These are phyloP conservation scores for Pneumocystis sp. DNA, from an alignment of 1,139 yeast species.

Conservation along the genomic window DNA sequence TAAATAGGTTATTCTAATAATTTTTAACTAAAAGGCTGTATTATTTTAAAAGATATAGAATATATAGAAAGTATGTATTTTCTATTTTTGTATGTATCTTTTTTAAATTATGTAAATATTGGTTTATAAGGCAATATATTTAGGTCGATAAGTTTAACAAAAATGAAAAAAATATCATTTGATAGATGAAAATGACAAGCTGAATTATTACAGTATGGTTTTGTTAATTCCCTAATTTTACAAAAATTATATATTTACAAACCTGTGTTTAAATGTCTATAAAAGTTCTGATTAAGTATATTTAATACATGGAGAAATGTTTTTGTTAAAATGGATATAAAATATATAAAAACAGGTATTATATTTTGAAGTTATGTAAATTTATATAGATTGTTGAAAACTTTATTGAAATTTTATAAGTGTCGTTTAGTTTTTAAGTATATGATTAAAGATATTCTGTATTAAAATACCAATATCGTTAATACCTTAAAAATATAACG, in stretches of 20 bases:
- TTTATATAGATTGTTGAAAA: background rate
- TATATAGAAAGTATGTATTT: background rate
- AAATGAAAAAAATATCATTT: background rate
- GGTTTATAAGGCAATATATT: background rate
- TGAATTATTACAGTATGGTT: too few species aligned
- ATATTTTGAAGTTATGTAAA: background rate
- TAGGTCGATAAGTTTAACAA: background rate
- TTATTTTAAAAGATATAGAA: background rate
- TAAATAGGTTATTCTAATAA: background rate
- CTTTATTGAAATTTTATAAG: background rate
- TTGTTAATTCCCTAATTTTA: too few species aligned
- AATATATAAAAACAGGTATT: background rate
- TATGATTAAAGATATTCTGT: background rate
- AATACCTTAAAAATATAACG: background rate
- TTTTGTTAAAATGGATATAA: background rate
- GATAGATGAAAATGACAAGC: too few species aligned
- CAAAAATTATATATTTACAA: too few species aligned
- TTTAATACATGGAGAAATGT: background rate
- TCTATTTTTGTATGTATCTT: background rate
- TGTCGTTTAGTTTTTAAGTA: background rate
- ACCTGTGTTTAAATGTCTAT: background rate
- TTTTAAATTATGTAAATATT: background rate
- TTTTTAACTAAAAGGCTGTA: background rate
- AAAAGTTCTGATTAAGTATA: background rate
- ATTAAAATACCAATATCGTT: background rate